Evolutionary conservation across 805 yeast genomes (phyloP).

Genomic region (Metschnikowia cerradonensis): DNA sequence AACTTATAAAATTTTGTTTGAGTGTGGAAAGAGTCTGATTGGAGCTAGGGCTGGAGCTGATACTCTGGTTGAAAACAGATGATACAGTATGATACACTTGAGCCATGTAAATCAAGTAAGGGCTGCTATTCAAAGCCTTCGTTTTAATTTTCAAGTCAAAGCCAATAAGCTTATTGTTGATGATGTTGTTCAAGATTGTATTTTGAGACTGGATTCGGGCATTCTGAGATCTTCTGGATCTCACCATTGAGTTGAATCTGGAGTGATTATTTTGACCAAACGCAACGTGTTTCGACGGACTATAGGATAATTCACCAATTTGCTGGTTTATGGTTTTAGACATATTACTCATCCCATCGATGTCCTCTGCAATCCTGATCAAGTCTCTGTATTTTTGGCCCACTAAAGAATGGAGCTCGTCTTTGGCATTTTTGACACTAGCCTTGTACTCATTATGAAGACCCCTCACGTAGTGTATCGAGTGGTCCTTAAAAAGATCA

Average conservation of each 20-base stretch:
- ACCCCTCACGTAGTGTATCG: constrained; percentile 31
- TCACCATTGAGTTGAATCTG: constrained; percentile 19
- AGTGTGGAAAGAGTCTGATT: constrained; percentile 17
- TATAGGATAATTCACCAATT: constrained; percentile 31
- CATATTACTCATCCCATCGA: constrained; percentile 27
- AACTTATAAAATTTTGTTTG: constrained; percentile 22
- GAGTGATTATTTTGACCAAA: constrained; percentile 20
- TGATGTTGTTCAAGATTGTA: constrained; percentile 26
- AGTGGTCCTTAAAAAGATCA: constrained; percentile 30
- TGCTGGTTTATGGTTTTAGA: constrained; percentile 22
- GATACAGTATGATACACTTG: constrained; percentile 33
- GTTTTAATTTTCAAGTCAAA: constrained; percentile 27
- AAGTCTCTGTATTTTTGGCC: constrained; percentile 41
- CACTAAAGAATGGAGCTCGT: constrained; percentile 35
- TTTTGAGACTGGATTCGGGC: constrained; percentile 20
- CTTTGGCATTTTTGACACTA: constrained; percentile 26
- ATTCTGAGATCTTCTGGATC: constrained; percentile 16
- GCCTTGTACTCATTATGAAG: constrained; percentile 27
- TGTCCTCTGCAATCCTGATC: constrained; percentile 42
- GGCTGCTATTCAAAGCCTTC: constrained; percentile 19
- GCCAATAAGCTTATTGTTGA: constrained; percentile 26
- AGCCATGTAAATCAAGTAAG: constrained; percentile 28
- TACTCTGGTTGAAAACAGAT: constrained; percentile 18
- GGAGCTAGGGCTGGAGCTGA: constrained; percentile 13
- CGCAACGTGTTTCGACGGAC: constrained; percentile 24